Conservation (phyloP, 495 filamentous ascomycete species). For the Jackrogersella minutella region DNA sequence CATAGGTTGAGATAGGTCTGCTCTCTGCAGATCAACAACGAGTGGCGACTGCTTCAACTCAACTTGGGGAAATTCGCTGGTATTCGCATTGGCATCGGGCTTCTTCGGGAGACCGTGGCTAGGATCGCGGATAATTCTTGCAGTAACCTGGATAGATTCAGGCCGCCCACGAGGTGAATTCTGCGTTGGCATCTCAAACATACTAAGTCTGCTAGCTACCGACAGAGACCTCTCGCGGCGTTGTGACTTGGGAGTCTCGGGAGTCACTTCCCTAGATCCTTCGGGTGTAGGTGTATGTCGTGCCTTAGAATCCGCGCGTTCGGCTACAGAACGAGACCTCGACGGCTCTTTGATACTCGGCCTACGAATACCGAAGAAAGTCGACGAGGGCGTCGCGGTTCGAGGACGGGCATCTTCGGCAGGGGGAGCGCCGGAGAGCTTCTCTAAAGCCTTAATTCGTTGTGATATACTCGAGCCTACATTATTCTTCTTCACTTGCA, state of each 20-base stretch:
- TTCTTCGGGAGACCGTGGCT: slow-evolving; percentile 55
- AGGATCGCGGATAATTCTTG: slow-evolving; percentile 74
- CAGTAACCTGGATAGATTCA: slow-evolving; percentile 81
- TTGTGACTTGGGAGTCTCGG: slow-evolving; percentile 41
- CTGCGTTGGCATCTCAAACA: slow-evolving; percentile 54
- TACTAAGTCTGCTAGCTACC: slow-evolving; percentile 54
- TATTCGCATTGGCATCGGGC: slow-evolving; percentile 49
- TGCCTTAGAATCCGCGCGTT: slow-evolving; percentile 51
- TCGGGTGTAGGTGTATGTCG: slow-evolving; percentile 50
- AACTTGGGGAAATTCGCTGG: slow-evolving; percentile 55
- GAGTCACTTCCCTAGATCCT: slow-evolving; percentile 54
- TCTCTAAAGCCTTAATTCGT: slow-evolving; percentile 86
- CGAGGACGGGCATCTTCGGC: slow-evolving; percentile 51
- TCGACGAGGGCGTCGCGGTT: slow-evolving; percentile 46
- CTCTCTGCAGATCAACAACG: slow-evolving; percentile 71
- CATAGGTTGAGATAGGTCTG: slow-evolving; percentile 38
- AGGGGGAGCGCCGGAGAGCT: slow-evolving; percentile 60
- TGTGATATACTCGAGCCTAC: slow-evolving; percentile 88
- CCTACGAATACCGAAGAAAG: slow-evolving; percentile 64
- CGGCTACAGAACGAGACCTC: slow-evolving; percentile 56
- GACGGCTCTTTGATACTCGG: slow-evolving; percentile 50
- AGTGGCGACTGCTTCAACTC: slow-evolving; percentile 76
- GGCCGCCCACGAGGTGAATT: slow-evolving; percentile 55
- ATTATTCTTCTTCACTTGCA: slow-evolving; percentile 76
- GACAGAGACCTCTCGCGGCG: slow-evolving; percentile 53